A percentile compares a stretch with the other conserved stretches of the same genome.
phyloP scores from a whole-genome alignment of 306 rosid genomes.

The Vigna radiata region DNA sequence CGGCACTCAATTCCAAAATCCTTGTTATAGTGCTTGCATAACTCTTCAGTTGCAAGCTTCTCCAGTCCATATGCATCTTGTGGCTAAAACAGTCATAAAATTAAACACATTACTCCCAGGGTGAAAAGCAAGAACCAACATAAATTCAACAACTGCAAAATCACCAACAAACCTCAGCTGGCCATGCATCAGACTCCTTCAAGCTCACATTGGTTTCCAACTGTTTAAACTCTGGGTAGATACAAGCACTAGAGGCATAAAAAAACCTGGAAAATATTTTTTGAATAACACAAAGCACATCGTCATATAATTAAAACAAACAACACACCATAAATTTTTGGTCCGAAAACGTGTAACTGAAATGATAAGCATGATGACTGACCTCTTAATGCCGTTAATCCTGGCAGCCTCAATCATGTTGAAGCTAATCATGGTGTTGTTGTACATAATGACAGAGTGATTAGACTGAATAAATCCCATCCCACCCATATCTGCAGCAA shows the following conservation, averaged over 20 bases:
- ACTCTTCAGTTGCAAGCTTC: constrained; percentile 99
- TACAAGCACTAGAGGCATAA: constrained; percentile 99
- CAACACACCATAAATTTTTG: background rate
- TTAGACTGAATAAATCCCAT: constrained; percentile 99
- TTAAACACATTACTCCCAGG: constrained; percentile 36
- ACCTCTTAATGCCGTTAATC: constrained; percentile 94
- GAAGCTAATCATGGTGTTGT: constrained; percentile 98
- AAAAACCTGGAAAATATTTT: constrained; percentile 64
- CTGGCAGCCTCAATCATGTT: constrained; percentile 95
- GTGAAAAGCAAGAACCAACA: constrained; percentile 27
- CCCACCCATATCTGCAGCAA: constrained; percentile 99
- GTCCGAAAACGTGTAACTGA: constrained; percentile 19
- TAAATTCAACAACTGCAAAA: constrained; percentile 30
- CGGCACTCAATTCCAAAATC: constrained; percentile 98
- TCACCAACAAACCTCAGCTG: constrained; percentile 81
- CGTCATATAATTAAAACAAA: constrained; percentile 26
- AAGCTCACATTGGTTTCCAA: constrained; percentile 96
- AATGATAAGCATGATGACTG: constrained; percentile 37
- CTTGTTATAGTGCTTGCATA: constrained; percentile 94
- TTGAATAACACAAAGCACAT: background rate
- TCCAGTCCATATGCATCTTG: constrained; percentile 99
- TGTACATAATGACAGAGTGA: constrained; percentile 94
- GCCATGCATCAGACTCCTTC: constrained; percentile 99
- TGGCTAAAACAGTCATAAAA: constrained; percentile 62
- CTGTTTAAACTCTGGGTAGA: constrained; percentile 97